These are phyloP conservation scores for Sphagnum fallax DNA, from an alignment of 228 moss, liverwort and hornwort species.

Conservation along the genomic window DNA sequence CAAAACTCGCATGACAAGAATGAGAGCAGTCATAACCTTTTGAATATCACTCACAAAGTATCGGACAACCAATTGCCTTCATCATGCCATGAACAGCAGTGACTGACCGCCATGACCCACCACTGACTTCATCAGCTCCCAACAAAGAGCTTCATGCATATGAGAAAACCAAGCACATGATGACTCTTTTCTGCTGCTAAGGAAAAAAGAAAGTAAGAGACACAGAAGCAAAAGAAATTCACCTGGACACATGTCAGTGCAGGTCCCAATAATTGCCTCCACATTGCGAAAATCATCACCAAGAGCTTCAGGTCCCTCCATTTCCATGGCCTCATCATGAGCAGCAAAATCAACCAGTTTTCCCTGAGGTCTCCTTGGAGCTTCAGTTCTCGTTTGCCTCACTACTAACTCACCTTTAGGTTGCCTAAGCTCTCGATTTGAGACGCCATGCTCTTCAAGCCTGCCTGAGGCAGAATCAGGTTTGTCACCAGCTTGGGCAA, in stretches of 20 bases:
- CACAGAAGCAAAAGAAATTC: background rate
- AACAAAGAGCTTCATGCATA: too few species aligned
- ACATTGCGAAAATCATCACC: slow-evolving; percentile 49
- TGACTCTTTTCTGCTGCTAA: background rate
- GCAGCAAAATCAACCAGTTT: slow-evolving; percentile 29
- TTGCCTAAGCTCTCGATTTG: slow-evolving; percentile 28
- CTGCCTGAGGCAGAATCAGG: slow-evolving; percentile 17
- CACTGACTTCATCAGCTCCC: too few species aligned
- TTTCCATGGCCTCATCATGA: slow-evolving; percentile 45
- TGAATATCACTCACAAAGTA: too few species aligned
- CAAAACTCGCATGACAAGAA: too few species aligned
- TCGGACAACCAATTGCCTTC: too few species aligned
- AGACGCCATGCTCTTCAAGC: slow-evolving; percentile 17
- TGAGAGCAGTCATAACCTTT: too few species aligned
- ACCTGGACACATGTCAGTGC: slow-evolving; percentile 98
- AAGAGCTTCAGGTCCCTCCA: slow-evolving; percentile 26
- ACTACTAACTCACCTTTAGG: slow-evolving; percentile 7
- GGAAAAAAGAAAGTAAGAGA: slow-evolving; percentile 1
- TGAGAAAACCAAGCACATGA: too few species aligned
- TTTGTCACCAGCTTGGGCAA: slow-evolving; percentile 44
- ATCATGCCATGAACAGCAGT: too few species aligned
- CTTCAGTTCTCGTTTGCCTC: slow-evolving; percentile 16
- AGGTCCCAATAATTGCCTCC: slow-evolving; percentile 86
- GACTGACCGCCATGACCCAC: too few species aligned
- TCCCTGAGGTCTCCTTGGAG: slow-evolving; percentile 20